phyloP scores from a whole-genome alignment of 1,139 yeast species.

The Saccharomycopsis hybrid region DNA sequence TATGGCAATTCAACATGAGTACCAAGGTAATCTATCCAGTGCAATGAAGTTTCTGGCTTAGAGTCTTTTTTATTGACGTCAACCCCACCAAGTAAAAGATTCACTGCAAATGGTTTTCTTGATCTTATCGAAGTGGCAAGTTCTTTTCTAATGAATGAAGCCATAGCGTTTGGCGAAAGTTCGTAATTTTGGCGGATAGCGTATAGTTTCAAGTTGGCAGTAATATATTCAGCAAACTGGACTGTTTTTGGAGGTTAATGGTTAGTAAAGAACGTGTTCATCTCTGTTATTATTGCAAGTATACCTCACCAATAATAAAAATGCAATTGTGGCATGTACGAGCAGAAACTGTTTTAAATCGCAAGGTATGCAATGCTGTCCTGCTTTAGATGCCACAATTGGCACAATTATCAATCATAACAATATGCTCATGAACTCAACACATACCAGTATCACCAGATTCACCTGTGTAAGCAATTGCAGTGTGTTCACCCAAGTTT shows the following conservation, averaged over 20 bases:
- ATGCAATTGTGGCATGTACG: no score
- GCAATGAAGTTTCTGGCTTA: slow-evolving; percentile 50
- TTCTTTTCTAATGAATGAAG: slow-evolving; percentile 82
- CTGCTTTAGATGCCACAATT: no score
- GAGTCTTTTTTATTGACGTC: slow-evolving; percentile 46
- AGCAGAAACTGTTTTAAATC: no score
- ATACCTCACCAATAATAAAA: no score
- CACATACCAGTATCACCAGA: slow-evolving; percentile 76
- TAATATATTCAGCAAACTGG: slow-evolving; percentile 92
- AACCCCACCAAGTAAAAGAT: slow-evolving; percentile 80
- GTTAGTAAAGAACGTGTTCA: slow-evolving; percentile 11
- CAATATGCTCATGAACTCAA: not conserved
- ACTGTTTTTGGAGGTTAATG: slow-evolving; percentile 30
- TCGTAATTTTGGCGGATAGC: slow-evolving; percentile 83
- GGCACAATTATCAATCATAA: no score
- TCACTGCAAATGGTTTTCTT: slow-evolving; percentile 91
- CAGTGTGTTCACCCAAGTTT: slow-evolving; percentile 63
- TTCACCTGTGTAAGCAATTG: slow-evolving; percentile 92
- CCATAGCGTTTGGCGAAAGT: slow-evolving; percentile 75
- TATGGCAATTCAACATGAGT: slow-evolving; percentile 88
- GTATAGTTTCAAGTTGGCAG: slow-evolving; percentile 85
- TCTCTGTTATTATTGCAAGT: no score
- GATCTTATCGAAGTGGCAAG: slow-evolving; percentile 85
- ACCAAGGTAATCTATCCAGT: slow-evolving; percentile 93
- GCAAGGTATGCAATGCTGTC: no score